phyloP scores from a whole-genome alignment of 2,329 filamentous ascomycete species.

The Pseudogymnoascus sp. region DNA sequence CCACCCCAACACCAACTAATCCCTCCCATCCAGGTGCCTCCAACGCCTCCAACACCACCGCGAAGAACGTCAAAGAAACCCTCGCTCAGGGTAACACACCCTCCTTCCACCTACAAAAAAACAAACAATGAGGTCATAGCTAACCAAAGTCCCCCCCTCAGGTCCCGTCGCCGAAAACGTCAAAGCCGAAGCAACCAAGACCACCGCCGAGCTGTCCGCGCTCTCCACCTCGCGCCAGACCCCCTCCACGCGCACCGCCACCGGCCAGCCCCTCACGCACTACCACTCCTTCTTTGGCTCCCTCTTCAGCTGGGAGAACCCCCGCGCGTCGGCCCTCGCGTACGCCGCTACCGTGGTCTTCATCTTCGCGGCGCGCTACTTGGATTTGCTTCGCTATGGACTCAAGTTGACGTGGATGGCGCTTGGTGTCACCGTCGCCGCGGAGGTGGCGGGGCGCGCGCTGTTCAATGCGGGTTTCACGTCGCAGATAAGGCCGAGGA shows the following conservation, averaged over 20 bases:
- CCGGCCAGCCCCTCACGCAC: conserved; percentile 56
- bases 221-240: conserved; percentile 50
- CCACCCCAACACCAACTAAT: conserved; percentile 19
- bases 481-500: conserved; percentile 57
- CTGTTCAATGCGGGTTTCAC: conserved; percentile 54
- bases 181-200: conserved; percentile 47
- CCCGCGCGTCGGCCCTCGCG: conserved; percentile 57
- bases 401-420: conserved; percentile 59
- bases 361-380: conserved; percentile 57
- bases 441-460: conserved; percentile 54
- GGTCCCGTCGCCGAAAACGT: conserved; percentile 53
- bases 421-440: conserved; percentile 50
- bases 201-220: conserved; percentile 48
- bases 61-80: conserved; percentile 35
- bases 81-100: conserved; percentile 18
- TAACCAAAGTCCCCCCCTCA: conserved; percentile 25
- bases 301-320: conserved; percentile 62
- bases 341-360: conserved; percentile 49
- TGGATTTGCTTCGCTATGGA: conserved; percentile 56
- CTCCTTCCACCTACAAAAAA: background rate
- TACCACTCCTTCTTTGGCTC: conserved; percentile 66
- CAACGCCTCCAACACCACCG: conserved; percentile 25
- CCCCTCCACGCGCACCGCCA: conserved; percentile 45
- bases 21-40: conserved; percentile 21
- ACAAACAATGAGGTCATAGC: conserved; percentile 9